phyloP scores from a whole-genome alignment of 371 early-diverging fungal genomes.

The Mucor mucedo region DNA sequence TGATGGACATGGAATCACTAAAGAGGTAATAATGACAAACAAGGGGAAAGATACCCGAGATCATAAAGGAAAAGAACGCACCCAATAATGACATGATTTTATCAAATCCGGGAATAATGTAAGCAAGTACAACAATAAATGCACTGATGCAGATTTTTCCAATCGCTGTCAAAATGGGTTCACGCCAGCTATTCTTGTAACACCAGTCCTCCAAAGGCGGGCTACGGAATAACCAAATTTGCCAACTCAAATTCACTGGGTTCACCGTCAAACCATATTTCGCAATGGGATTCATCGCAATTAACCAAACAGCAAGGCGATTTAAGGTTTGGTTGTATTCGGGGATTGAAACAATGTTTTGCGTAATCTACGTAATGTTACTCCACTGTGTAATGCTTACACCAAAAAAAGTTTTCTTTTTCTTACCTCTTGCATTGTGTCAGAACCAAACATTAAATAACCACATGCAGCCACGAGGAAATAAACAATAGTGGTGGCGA shows the following conservation, averaged over 20 bases:
- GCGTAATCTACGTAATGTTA: conserved; percentile 60
- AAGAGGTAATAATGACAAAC: conserved; percentile 56
- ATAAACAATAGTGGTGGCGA: conserved; percentile 44
- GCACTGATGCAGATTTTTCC: conserved; percentile 42
- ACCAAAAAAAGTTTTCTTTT: neutral
- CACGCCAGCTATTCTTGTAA: conserved; percentile 28
- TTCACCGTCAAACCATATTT: conserved; percentile 72
- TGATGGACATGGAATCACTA: conserved; percentile 22
- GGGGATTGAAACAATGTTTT: conserved; percentile 65
- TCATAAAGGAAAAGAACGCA: conserved; percentile 62
- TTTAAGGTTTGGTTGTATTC: conserved; percentile 62
- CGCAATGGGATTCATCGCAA: conserved; percentile 73
- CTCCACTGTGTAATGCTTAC: neutral
- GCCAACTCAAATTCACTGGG: conserved; percentile 66
- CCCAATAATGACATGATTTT: conserved; percentile 74
- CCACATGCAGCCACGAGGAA: conserved; percentile 56
- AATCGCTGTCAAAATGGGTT: conserved; percentile 25
- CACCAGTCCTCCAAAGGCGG: conserved; percentile 35
- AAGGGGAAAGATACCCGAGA: conserved; percentile 68
- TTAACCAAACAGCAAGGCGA: conserved; percentile 59
- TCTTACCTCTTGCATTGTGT: conserved; percentile 64
- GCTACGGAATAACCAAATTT: conserved; percentile 43
- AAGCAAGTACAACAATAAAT: conserved; percentile 54
- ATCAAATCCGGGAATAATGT: conserved; percentile 68
- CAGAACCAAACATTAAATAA: conserved; percentile 81